Conservation (phyloP, 1,139 yeast species). For the Pichia sp. region DNA sequence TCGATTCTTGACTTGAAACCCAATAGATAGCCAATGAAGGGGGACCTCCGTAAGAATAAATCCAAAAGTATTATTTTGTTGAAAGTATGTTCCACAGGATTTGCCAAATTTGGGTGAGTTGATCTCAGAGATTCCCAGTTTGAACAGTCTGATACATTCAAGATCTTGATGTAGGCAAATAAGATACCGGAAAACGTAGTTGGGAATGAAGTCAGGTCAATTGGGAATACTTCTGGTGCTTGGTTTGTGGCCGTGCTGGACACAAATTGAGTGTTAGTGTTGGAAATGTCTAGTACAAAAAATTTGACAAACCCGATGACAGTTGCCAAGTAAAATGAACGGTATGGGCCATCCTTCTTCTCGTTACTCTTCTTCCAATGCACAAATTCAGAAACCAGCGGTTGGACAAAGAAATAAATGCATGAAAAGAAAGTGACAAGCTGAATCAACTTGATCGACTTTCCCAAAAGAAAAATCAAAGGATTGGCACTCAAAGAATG, state of each 20-base stretch:
- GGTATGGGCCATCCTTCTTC: background rate
- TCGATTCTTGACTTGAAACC: slow-evolving; percentile 10
- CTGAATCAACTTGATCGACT: slow-evolving; percentile 9
- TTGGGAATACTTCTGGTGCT: slow-evolving; percentile 8
- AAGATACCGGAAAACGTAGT: slow-evolving; percentile 5
- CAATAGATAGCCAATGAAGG: slow-evolving; percentile 12
- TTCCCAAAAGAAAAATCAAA: slow-evolving; percentile 1
- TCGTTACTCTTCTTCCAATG: slow-evolving; percentile 3
- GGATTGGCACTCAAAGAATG: slow-evolving; percentile 10
- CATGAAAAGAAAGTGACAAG: slow-evolving; percentile 13
- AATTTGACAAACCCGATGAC: slow-evolving; percentile 1
- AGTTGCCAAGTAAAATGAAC: slow-evolving; percentile 1
- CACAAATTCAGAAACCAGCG: slow-evolving; percentile 1
- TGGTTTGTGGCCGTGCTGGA: background rate
- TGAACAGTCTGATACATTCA: slow-evolving; percentile 6
- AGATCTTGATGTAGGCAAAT: slow-evolving; percentile 8
- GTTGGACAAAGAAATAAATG: slow-evolving; percentile 14
- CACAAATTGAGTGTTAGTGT: background rate
- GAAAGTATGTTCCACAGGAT: slow-evolving; percentile 13
- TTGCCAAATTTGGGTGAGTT: slow-evolving; percentile 4
- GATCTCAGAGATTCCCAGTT: background rate
- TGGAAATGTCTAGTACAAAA: background rate
- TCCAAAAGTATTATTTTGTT: slow-evolving; percentile 14
- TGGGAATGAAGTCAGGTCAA: slow-evolving; percentile 14
- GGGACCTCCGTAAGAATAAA: slow-evolving; percentile 12